A percentile compares a stretch with the other conserved stretches of the same genome.
These are phyloP conservation scores for Nothopassalora personata DNA, from an alignment of 2,329 filamentous ascomycete genomes.

Conservation along the genomic window DNA sequence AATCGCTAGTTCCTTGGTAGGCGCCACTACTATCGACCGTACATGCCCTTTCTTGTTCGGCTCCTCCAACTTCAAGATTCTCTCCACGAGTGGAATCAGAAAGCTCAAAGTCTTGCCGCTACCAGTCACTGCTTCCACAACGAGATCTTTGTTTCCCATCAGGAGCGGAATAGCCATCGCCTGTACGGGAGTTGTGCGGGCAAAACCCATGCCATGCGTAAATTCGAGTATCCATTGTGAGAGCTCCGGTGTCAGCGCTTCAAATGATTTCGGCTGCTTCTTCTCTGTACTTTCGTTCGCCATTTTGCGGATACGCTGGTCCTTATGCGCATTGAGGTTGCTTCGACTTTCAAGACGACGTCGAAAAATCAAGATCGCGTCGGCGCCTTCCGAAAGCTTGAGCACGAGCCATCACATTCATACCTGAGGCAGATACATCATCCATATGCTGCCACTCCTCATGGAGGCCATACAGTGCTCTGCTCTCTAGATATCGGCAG, in stretches of 20 bases:
- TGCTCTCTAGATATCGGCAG: background rate
- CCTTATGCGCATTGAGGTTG: background rate
- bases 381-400: background rate
- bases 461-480: background rate
- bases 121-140: constrained; percentile 85
- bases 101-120: constrained; percentile 88
- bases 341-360: background rate
- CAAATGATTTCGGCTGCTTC: constrained; percentile 55
- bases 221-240: constrained; percentile 84
- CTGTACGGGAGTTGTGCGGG: constrained; percentile 89
- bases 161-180: constrained; percentile 85
- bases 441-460: too few relatives aligned
- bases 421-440: background rate
- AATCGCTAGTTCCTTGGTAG: constrained; percentile 82
- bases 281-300: constrained; percentile 19
- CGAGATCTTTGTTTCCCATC: constrained; percentile 83
- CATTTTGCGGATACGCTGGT: constrained; percentile 11
- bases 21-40: constrained; percentile 84
- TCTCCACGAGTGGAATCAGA: constrained; percentile 75
- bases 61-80: constrained; percentile 71
- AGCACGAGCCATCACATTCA: background rate
- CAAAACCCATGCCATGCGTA: constrained; percentile 76
- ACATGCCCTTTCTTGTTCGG: constrained; percentile 86
- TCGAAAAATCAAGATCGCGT: background rate
- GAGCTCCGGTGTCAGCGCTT: constrained; percentile 62